Evolutionary conservation across 495 filamentous ascomycete species (phyloP).

Genomic region (Xylaria palmicola): DNA sequence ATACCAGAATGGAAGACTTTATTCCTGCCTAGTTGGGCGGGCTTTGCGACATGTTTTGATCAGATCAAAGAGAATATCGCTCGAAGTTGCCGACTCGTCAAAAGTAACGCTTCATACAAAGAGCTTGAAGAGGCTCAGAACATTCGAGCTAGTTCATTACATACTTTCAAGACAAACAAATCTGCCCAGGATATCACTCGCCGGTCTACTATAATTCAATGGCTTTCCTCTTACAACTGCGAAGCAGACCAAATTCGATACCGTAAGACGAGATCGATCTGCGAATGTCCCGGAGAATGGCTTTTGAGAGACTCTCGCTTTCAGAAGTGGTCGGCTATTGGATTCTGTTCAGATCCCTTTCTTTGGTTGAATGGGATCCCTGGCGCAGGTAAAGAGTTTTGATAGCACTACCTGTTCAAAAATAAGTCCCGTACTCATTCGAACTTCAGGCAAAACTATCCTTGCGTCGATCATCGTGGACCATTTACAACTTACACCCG

Average conservation of each 20-base stretch:
- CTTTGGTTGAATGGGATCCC: not conserved
- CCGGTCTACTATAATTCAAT: not conserved
- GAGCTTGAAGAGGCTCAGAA: not conserved
- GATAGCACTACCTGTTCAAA: not conserved
- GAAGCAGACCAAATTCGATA: not conserved
- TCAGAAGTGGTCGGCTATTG: not conserved
- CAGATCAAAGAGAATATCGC: conserved; percentile 31
- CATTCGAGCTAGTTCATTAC: not conserved
- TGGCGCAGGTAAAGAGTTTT: not conserved
- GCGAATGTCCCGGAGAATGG: not conserved
- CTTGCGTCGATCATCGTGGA: conserved; percentile 1
- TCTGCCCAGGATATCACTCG: not conserved
- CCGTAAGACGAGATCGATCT: not conserved
- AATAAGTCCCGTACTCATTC: not conserved
- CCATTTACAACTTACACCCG: not conserved
- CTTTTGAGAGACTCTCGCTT: not conserved
- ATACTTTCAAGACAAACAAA: not conserved
- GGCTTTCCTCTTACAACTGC: not conserved
- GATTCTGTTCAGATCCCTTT: not conserved
- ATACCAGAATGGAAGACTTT: conserved; percentile 23
- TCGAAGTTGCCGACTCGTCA: not conserved
- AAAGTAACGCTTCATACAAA: not conserved
- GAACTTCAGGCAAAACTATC: not conserved
- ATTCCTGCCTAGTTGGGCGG: conserved; percentile 38
- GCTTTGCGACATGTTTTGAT: conserved; percentile 34